These are phyloP conservation scores for Neurospora cerealis DNA, from an alignment of 495 filamentous ascomycete species.

Conservation along the genomic window DNA sequence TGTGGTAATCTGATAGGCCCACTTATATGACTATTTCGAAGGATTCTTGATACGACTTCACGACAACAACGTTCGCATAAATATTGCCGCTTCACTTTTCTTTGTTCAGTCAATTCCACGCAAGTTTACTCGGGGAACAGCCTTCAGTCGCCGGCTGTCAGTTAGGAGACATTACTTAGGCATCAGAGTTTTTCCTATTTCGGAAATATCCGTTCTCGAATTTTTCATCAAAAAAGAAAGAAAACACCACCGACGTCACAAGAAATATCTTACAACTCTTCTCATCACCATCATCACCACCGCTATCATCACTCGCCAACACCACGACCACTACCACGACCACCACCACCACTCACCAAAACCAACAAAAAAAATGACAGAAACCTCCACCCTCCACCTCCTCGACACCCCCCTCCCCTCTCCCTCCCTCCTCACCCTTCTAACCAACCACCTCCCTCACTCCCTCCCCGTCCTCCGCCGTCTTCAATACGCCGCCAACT, in stretches of 20 bases:
- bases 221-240: neutral
- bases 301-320: no score
- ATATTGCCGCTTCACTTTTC: neutral
- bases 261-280: neutral
- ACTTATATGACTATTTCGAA: neutral
- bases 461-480: slow-evolving; percentile 48
- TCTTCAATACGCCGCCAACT: slow-evolving; percentile 41
- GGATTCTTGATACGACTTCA: neutral
- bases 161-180: neutral
- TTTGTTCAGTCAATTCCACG: neutral
- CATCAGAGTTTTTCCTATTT: neutral
- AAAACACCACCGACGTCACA: neutral
- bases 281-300: neutral
- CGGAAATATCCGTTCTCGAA: neutral
- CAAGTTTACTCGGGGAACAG: neutral
- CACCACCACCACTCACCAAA: neutral
- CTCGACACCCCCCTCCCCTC: slow-evolving; percentile 28
- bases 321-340: neutral
- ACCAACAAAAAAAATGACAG: no score
- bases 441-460: slow-evolving; percentile 36
- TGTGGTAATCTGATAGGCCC: neutral
- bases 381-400: neutral
- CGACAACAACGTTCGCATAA: neutral
- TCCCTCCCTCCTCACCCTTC: slow-evolving; percentile 24
- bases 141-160: neutral